phyloP scores from a whole-genome alignment of 169 alveolate genomes.

The Plasmodium knowlesi region DNA sequence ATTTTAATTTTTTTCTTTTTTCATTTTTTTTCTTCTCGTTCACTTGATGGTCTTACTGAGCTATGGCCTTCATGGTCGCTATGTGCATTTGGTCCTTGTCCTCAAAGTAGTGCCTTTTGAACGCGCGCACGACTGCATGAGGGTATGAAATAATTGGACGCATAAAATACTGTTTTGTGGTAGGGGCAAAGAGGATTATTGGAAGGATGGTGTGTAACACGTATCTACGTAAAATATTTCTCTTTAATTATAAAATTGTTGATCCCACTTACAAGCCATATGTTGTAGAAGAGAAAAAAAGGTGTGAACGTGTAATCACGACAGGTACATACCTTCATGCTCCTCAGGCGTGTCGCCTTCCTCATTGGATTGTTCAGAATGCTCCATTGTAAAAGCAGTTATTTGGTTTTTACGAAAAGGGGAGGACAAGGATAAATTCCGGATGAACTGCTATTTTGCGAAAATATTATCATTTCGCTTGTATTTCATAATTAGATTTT shows the following conservation, averaged over 20 bases:
- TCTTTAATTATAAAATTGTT: not conserved
- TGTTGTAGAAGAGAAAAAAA: not conserved
- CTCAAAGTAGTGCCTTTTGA: constrained; percentile 53
- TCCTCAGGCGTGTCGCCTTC: constrained; percentile 35
- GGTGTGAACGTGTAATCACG: not conserved
- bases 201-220: not conserved
- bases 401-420: not conserved
- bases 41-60: constrained; percentile 5
- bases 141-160: not conserved
- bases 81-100: constrained; percentile 60
- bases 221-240: not conserved
- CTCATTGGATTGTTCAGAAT: not conserved
- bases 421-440: not conserved
- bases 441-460: not conserved
- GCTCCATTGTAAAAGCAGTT: constrained; percentile 24
- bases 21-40: not conserved
- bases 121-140: constrained; percentile 36
- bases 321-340: constrained; percentile 54
- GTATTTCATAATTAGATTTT: not conserved
- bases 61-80: constrained; percentile 64
- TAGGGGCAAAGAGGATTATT: not conserved
- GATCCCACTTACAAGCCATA: not conserved
- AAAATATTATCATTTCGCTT: not conserved
- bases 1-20: too few relatives aligned
- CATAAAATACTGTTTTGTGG: not conserved